Conservation (phyloP, 139 green algal species). For the Chlamydomonas asymmetrica region DNA sequence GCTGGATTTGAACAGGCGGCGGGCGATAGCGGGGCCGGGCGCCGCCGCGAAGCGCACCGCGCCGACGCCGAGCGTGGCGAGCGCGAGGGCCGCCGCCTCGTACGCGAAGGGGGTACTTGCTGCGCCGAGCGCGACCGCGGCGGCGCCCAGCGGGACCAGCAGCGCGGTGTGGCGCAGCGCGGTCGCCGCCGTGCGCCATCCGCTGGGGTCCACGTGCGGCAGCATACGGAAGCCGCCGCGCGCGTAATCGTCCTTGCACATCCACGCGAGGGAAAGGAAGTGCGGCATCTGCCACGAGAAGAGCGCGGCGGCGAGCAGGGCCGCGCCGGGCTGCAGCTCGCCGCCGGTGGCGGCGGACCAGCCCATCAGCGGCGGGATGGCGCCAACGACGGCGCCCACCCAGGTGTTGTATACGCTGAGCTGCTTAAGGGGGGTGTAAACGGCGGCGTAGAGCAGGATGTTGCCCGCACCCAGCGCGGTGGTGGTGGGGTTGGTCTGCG, state of each 20-base stretch:
- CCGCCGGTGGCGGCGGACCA: constrained; percentile 80
- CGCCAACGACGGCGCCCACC: constrained; percentile 96
- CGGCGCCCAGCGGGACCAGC: constrained; percentile 82
- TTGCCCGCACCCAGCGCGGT: constrained; percentile 88
- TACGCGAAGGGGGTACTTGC: constrained; percentile 77
- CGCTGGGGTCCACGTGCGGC: constrained; percentile 79
- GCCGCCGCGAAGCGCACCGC: constrained; percentile 75
- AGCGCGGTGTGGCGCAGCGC: constrained; percentile 88
- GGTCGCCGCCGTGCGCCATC: constrained; percentile 76
- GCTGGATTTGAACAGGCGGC: constrained; percentile 83
- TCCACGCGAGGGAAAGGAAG: constrained; percentile 96
- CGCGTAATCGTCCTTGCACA: constrained; percentile 91
- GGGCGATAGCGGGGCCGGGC: constrained; percentile 54
- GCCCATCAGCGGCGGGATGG: constrained; percentile 97
- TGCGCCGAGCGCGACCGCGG: constrained; percentile 56
- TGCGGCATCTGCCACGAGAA: constrained; percentile 99
- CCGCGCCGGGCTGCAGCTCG: constrained; percentile 52
- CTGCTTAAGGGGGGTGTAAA: constrained; percentile 98
- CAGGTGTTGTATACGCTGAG: constrained; percentile 84
- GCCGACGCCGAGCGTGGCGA: constrained; percentile 61
- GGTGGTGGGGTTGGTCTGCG: constrained; percentile 84
- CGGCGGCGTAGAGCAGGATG: constrained; percentile 91
- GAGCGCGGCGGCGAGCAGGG: constrained; percentile 81
- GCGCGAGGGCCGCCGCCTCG: constrained; percentile 65
- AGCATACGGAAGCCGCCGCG: constrained; percentile 90